Conservation (phyloP, 1,284 basidiomycete species). For the Meripilus lineatus region DNA sequence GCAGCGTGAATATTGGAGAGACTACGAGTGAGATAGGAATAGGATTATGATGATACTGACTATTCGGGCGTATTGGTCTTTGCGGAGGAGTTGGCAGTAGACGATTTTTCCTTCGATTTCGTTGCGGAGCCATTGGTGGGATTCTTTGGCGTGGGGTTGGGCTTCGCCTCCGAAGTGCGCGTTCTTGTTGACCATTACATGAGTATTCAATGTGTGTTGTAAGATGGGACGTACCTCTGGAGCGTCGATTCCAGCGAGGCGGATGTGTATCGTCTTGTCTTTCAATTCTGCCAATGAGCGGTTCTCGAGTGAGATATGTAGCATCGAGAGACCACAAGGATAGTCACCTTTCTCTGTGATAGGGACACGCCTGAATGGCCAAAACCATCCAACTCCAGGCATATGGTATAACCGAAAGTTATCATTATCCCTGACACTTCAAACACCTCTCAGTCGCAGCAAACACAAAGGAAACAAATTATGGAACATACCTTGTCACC, state of each 20-base stretch:
- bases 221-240: constrained; percentile 62
- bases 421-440: constrained; percentile 79
- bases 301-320: not conserved
- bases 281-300: constrained; percentile 50
- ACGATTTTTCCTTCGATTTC: constrained; percentile 52
- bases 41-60: constrained; percentile 40
- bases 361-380: constrained; percentile 63
- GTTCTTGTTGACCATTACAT: not conserved
- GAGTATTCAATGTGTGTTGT: not conserved
- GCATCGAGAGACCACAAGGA: constrained; percentile 23
- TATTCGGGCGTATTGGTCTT: constrained; percentile 80
- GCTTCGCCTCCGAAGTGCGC: constrained; percentile 76
- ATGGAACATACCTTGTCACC: constrained; percentile 58
- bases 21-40: not conserved
- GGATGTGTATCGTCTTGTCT: constrained; percentile 76
- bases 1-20: not conserved
- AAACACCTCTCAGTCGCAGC: constrained; percentile 6
- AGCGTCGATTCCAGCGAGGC: constrained; percentile 86
- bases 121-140: constrained; percentile 66
- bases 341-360: constrained; percentile 62
- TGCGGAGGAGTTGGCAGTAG: constrained; percentile 65
- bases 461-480: constrained; percentile 1
- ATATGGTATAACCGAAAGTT: constrained; percentile 83
- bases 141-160: constrained; percentile 70
- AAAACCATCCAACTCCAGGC: constrained; percentile 67